phyloP scores from a whole-genome alignment of 768 basidiomycete species.

The Leccinum incarnatum region DNA sequence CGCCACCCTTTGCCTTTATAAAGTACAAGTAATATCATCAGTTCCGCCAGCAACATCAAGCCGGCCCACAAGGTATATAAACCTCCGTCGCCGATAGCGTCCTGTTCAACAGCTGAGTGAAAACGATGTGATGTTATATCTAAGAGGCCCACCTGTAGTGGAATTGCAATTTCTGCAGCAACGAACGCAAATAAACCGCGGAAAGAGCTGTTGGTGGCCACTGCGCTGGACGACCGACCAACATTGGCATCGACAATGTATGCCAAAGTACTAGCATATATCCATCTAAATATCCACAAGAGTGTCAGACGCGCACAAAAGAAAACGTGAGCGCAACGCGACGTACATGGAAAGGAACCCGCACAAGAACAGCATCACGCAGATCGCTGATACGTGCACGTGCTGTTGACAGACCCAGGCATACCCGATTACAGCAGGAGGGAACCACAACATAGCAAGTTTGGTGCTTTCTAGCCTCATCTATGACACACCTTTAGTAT shows the following conservation, averaged over 20 bases:
- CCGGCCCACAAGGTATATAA: slow-evolving; percentile 70
- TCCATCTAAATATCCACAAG: slow-evolving; percentile 38
- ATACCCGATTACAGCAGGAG: slow-evolving; percentile 63
- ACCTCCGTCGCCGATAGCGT: slow-evolving; percentile 77
- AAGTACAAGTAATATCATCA: slow-evolving; percentile 58
- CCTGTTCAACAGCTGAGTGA: slow-evolving; percentile 34
- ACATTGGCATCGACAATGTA: slow-evolving; percentile 88
- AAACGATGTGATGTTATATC: not conserved
- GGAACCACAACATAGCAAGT: slow-evolving; percentile 48
- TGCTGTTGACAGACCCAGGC: slow-evolving; percentile 73
- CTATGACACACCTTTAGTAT: slow-evolving; percentile 31
- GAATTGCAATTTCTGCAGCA: slow-evolving; percentile 72
- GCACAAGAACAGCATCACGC: slow-evolving; percentile 68
- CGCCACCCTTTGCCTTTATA: slow-evolving; percentile 65
- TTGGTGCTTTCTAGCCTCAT: slow-evolving; percentile 73
- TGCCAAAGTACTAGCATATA: slow-evolving; percentile 71
- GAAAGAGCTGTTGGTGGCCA: slow-evolving; percentile 73
- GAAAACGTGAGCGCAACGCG: slow-evolving; percentile 19
- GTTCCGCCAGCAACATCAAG: slow-evolving; percentile 51
- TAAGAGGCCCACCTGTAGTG: slow-evolving; percentile 47
- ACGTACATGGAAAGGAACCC: slow-evolving; percentile 76
- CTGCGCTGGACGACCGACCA: slow-evolving; percentile 75
- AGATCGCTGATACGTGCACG: slow-evolving; percentile 65
- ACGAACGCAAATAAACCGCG: slow-evolving; percentile 68
- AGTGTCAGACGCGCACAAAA: not conserved